Percentiles rank a stretch among this genome's conserved stretches.
Conservation (phyloP, 2,329 filamentous ascomycete species). For the Didymella sp. region DNA sequence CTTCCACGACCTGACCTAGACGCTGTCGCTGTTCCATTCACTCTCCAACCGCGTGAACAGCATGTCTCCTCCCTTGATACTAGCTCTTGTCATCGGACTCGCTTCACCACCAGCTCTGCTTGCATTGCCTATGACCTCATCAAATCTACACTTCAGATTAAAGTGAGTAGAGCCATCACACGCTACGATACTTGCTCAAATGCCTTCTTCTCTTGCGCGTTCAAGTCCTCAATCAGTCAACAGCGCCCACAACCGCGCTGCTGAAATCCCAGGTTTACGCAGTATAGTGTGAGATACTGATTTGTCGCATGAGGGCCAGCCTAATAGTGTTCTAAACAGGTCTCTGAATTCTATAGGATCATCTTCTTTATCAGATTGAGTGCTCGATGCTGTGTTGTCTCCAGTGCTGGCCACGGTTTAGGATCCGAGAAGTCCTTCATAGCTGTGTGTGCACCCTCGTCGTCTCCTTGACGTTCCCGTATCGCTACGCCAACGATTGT, state of each 20-base stretch:
- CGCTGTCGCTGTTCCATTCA: not conserved
- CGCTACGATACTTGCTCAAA: slow-evolving; percentile 52
- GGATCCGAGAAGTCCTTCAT: not conserved
- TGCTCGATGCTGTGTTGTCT: slow-evolving; percentile 29
- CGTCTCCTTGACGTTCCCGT: slow-evolving; percentile 35
- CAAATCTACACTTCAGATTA: slow-evolving; percentile 49
- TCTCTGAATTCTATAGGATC: slow-evolving; percentile 19
- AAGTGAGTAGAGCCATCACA: slow-evolving; percentile 52
- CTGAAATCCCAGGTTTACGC: slow-evolving; percentile 52
- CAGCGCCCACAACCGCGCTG: slow-evolving; percentile 47
- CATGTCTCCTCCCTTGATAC: slow-evolving; percentile 41
- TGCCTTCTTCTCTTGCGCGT: slow-evolving; percentile 44
- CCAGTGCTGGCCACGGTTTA: slow-evolving; percentile 10
- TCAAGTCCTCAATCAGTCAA: slow-evolving; percentile 55
- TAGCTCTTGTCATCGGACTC: slow-evolving; percentile 36
- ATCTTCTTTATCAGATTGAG: slow-evolving; percentile 26
- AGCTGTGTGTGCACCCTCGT: slow-evolving; percentile 1
- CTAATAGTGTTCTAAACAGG: slow-evolving; percentile 33
- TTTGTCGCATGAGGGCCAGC: slow-evolving; percentile 36
- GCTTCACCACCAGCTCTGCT: slow-evolving; percentile 38
- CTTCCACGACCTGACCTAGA: not conserved
- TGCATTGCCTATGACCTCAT: slow-evolving; percentile 41
- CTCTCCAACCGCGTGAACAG: slow-evolving; percentile 35
- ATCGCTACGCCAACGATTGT: slow-evolving; percentile 29
- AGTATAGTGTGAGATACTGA: slow-evolving; percentile 51